Evolutionary conservation across 352 stramenopile genomes (phyloP), one percentile per base, ranked within the genome.

Genomic region (Phytopythium vexans): DNA sequence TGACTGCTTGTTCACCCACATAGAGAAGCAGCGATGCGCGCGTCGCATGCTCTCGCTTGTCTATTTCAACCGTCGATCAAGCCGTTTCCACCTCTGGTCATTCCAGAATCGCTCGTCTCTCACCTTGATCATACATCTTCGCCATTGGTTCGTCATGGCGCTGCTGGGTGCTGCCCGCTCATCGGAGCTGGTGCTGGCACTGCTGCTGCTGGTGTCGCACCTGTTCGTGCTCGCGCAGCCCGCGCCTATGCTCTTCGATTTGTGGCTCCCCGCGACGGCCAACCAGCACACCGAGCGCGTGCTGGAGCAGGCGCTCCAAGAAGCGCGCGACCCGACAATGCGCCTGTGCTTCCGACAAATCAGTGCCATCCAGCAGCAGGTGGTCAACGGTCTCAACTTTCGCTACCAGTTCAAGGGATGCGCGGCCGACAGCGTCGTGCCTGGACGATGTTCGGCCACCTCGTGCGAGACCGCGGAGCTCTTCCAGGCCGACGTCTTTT

Each of bases 301-400:
- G 40, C 52, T 82, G 35, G 60, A 52, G 1, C 49, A 70, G 49
- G 72, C 72, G 35, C 48, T 82, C 55, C 60, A 61, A 31, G 62
- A 64, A 33, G 16, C 68, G 35, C 50, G 56, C 16, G 51, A 50
- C 27, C 46, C 45, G 32, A 37, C 62, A 6, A 46, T 54, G 10
- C 62, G 49, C 4, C 41, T 86, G 6, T 86, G 75, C 67, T 77
- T 76, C 46, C 60, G 65, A 27, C 52, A 77, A 40, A 60, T 86
- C 41, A 56, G 54, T 35, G 56, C 65, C 39, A 68, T 86, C 39
- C 58, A 82, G 51, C 68, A 78, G 66, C 75, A 84, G 61, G 74
- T 86, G 54, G 75, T 86, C 45, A 74, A 82, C 45, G 75, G 75
- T 47, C 80, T 82, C 54, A 76, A 82, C 58, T 86, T 82, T 49